Conservation (phyloP, 2,329 filamentous ascomycete species). For the Coniochaeta sp. region DNA sequence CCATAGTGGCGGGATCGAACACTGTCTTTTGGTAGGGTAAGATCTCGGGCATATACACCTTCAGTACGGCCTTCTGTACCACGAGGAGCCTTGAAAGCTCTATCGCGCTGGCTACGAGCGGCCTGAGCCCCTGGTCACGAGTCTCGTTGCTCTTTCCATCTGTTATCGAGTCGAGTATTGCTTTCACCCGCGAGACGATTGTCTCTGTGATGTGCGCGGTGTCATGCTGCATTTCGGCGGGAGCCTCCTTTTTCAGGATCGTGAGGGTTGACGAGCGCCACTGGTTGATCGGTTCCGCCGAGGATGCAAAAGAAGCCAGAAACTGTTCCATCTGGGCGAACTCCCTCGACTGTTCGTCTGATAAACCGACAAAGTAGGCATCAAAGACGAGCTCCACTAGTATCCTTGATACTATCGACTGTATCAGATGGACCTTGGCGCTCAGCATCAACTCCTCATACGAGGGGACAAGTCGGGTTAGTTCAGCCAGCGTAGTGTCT, state of each 20-base stretch:
- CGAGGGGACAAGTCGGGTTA: constrained; percentile 47
- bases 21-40: constrained; percentile 44
- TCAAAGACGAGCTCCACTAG: constrained; percentile 56
- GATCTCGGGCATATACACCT: constrained; percentile 47
- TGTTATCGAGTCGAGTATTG: constrained; percentile 43
- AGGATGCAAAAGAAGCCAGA: constrained; percentile 27
- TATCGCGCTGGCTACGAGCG: constrained; percentile 44
- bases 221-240: constrained; percentile 35
- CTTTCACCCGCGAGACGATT: constrained; percentile 39
- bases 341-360: constrained; percentile 42
- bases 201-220: constrained; percentile 34
- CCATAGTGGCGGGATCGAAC: constrained; percentile 56
- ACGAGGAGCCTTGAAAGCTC: constrained; percentile 49
- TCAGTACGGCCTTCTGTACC: constrained; percentile 52
- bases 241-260: constrained; percentile 47
- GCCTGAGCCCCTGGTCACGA: constrained; percentile 46
- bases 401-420: constrained; percentile 53
- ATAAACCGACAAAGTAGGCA: constrained; percentile 57
- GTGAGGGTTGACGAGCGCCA: constrained; percentile 61
- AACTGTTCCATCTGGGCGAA: constrained; percentile 42
- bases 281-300: constrained; percentile 51
- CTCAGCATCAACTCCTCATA: constrained; percentile 47
- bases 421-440: constrained; percentile 52
- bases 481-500: constrained; percentile 32
- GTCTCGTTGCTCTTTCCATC: constrained; percentile 29